Evolutionary conservation across 345 rosid genomes (phyloP).

Genomic region (Hibiscus mutabilis): DNA sequence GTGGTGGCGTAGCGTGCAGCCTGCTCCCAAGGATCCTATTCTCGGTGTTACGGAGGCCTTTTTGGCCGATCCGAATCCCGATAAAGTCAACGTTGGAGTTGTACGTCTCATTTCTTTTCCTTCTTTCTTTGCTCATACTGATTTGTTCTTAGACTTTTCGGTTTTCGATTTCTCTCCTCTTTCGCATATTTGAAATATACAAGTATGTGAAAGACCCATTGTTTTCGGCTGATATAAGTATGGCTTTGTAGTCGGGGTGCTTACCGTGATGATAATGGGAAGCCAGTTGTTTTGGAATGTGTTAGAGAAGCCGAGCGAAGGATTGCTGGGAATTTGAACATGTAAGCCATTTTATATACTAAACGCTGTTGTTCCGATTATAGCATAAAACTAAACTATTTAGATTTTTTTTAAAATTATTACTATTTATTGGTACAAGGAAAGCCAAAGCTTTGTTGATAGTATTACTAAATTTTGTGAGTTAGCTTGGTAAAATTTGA

Average conservation of each 20-base stretch:
- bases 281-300: slow-evolving; percentile 84
- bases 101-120: slow-evolving; percentile 34
- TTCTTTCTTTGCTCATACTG: neutral
- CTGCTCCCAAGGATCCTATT: slow-evolving; percentile 89
- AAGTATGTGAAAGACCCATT: neutral
- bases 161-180: too few relatives aligned
- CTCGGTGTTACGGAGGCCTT: slow-evolving; percentile 97
- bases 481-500: neutral
- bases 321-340: slow-evolving; percentile 64
- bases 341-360: slow-evolving; percentile 38
- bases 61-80: slow-evolving; percentile 76
- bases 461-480: neutral
- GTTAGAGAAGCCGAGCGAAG: slow-evolving; percentile 90
- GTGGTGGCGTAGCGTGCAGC: slow-evolving; percentile 86
- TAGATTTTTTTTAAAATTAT: neutral
- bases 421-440: neutral
- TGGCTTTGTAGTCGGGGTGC: slow-evolving; percentile 51
- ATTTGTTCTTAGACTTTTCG: neutral
- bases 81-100: slow-evolving; percentile 93
- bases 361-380: neutral
- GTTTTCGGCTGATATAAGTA: neutral
- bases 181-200: neutral
- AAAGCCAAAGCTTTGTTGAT: neutral
- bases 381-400: neutral
- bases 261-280: slow-evolving; percentile 89